phyloP scores from a whole-genome alignment of 108 stramenopile species.

The Bacterosira constricta region DNA sequence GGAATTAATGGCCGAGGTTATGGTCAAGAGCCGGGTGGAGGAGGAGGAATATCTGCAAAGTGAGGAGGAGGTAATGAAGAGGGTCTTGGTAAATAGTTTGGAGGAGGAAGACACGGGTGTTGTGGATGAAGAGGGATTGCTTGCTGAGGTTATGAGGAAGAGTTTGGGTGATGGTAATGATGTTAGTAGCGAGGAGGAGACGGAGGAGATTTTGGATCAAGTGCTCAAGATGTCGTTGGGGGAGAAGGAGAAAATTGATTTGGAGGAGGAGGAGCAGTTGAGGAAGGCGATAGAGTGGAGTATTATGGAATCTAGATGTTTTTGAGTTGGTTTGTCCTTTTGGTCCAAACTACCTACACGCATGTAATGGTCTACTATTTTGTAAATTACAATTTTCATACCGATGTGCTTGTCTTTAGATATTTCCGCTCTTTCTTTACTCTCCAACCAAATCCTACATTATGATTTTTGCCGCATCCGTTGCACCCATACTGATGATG shows the following conservation, averaged over 20 bases:
- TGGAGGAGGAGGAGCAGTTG: slow-evolving; percentile 17
- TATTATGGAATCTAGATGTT: background rate
- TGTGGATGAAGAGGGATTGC: background rate
- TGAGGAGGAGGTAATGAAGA: slow-evolving; percentile 9
- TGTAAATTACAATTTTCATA: too few species aligned
- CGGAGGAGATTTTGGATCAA: slow-evolving; percentile 1
- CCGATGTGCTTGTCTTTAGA: too few species aligned
- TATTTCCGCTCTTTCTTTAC: too few species aligned
- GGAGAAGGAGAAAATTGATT: background rate
- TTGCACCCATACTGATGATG: too few species aligned
- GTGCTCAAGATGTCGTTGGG: slow-evolving; percentile 13
- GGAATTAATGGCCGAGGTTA: background rate
- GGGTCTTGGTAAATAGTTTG: background rate
- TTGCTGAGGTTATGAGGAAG: slow-evolving; percentile 1
- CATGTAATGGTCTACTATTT: too few species aligned
- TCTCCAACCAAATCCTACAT: too few species aligned
- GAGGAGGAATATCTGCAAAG: background rate
- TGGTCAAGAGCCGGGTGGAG: background rate
- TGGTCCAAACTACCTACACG: too few species aligned
- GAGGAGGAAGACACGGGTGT: background rate
- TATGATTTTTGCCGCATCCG: too few species aligned
- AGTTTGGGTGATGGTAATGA: background rate
- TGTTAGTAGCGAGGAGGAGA: background rate
- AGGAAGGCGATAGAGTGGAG: slow-evolving; percentile 13
- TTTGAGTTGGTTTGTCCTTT: too few species aligned